These are phyloP conservation scores for Leccinum arenicola DNA, from an alignment of 768 basidiomycete genomes.

Conservation along the genomic window DNA sequence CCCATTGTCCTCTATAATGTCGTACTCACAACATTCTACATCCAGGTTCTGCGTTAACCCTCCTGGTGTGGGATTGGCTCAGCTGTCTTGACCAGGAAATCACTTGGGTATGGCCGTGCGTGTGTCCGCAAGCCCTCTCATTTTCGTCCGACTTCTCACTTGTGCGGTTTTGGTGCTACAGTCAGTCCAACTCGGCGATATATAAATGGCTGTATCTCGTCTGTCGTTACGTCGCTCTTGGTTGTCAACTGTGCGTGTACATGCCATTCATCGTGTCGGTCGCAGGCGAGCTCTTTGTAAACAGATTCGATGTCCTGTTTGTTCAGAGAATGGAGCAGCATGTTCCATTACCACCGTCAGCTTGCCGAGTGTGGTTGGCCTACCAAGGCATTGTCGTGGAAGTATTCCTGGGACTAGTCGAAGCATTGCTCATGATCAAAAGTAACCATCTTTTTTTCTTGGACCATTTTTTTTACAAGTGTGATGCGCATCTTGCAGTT, in stretches of 20 bases:
- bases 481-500: neutral
- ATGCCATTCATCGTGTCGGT: neutral
- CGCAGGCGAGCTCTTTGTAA: too few species aligned
- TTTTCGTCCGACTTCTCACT: neutral
- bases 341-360: neutral
- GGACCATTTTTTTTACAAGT: neutral
- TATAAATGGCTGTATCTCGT: conserved; percentile 11
- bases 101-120: conserved; percentile 8
- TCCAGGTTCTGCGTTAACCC: conserved; percentile 4
- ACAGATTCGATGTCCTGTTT: conserved; percentile 3
- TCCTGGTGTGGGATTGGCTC: conserved; percentile 12
- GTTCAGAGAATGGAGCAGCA: conserved; percentile 6
- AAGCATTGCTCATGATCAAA: conserved; percentile 11
- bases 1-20: neutral
- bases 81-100: conserved; percentile 8
- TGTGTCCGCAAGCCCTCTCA: neutral
- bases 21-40: neutral
- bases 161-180: neutral
- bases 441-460: neutral
- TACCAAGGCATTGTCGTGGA: conserved; percentile 7
- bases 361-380: conserved; percentile 9
- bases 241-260: conserved; percentile 7
- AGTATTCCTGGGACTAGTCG: conserved; percentile 8
- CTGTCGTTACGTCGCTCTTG: conserved; percentile 8
- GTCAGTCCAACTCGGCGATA: neutral